phyloP scores from a whole-genome alignment of 1,284 basidiomycete genomes.

The Cutaneotrichosporon cavernicola region DNA sequence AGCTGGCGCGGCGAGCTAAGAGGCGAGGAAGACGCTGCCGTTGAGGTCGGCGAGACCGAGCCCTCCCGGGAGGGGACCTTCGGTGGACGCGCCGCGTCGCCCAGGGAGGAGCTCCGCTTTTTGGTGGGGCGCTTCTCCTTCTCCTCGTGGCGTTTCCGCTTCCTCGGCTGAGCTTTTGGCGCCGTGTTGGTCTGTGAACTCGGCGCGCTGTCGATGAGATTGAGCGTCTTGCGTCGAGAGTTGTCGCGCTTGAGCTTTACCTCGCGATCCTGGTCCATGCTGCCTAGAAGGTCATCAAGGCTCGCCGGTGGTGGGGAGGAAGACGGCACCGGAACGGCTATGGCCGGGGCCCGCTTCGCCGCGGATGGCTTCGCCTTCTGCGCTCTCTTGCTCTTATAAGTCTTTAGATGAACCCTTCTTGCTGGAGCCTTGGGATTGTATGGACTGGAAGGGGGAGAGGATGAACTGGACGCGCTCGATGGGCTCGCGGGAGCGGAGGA shows the following conservation, averaged over 20 bases:
- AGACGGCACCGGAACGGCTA: too few species aligned
- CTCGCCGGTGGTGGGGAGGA: background rate
- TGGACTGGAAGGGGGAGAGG: background rate
- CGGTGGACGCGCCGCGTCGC: background rate
- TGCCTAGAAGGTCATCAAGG: conserved; percentile 1
- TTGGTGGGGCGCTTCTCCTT: background rate
- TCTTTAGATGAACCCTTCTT: background rate
- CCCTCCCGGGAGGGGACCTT: background rate
- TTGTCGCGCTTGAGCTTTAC: background rate
- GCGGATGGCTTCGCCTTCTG: background rate
- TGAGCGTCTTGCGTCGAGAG: background rate
- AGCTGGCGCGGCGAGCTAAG: background rate
- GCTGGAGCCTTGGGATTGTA: background rate
- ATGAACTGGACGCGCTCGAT: background rate
- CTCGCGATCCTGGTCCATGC: background rate
- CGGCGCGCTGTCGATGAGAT: background rate
- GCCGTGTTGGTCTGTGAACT: background rate
- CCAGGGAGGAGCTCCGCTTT: background rate
- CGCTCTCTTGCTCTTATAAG: background rate
- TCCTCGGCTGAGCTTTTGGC: background rate
- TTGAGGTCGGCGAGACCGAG: background rate
- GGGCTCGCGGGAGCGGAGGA: background rate
- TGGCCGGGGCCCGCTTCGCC: background rate
- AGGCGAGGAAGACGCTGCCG: background rate
- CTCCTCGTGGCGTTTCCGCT: background rate